Percentiles rank a stretch among this genome's conserved stretches.
These are phyloP conservation scores for Pyrenula massariospora DNA, from an alignment of 495 filamentous ascomycete species.

Conservation along the genomic window DNA sequence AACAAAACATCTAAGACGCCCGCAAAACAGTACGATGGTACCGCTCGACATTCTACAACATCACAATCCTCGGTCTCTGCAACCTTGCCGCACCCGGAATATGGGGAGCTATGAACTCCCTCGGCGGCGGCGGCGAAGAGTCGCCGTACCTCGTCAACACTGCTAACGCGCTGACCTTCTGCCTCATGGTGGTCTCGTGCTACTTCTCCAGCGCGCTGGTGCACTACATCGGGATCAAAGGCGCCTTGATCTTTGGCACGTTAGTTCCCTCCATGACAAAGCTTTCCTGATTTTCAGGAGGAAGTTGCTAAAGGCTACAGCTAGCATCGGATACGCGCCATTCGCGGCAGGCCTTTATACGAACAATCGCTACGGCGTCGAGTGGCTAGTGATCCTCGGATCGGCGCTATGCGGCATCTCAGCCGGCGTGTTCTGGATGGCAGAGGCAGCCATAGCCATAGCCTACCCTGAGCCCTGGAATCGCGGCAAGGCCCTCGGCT, in stretches of 20 bases:
- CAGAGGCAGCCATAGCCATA: slow-evolving; percentile 53
- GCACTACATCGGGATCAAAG: slow-evolving; percentile 50
- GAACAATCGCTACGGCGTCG: slow-evolving; percentile 51
- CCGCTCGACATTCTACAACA: slow-evolving; percentile 51
- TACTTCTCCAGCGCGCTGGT: slow-evolving; percentile 42
- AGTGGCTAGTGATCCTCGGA: slow-evolving; percentile 53
- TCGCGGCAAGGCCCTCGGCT: slow-evolving; percentile 44
- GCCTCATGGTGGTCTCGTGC: slow-evolving; percentile 53
- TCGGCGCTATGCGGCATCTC: slow-evolving; percentile 53
- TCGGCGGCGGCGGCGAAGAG: slow-evolving; percentile 53
- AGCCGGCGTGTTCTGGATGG: slow-evolving; percentile 57
- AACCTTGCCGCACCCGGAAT: slow-evolving; percentile 54
- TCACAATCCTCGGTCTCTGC: slow-evolving; percentile 49
- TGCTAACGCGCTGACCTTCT: slow-evolving; percentile 58
- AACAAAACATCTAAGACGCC: neutral
- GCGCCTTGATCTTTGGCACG: slow-evolving; percentile 51
- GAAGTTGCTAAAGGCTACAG: neutral
- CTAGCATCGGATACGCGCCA: slow-evolving; percentile 46
- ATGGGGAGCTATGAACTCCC: slow-evolving; percentile 59
- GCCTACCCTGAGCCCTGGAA: slow-evolving; percentile 54
- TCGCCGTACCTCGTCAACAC: slow-evolving; percentile 54
- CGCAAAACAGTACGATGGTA: slow-evolving; percentile 48
- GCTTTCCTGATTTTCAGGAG: neutral
- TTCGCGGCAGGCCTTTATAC: slow-evolving; percentile 55
- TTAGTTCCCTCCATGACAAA: slow-evolving; percentile 6